Evolutionary conservation across 2,329 filamentous ascomycete genomes (phyloP).

Genomic region (Aspergillus novofumigatus): DNA sequence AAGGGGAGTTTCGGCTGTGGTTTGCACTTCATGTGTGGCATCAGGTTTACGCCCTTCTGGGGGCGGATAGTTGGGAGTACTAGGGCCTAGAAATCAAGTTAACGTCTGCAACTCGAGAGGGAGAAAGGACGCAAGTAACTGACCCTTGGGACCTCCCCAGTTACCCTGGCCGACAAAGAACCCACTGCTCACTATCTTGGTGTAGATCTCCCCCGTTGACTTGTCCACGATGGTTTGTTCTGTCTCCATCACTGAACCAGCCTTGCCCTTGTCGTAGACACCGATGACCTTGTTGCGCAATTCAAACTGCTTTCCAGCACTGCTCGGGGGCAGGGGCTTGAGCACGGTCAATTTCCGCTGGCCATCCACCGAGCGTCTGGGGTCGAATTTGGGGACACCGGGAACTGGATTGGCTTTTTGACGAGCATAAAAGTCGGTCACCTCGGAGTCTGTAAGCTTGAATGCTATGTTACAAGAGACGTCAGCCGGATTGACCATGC

Average conservation of each 20-base stretch:
- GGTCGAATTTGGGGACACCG: slow-evolving; percentile 71
- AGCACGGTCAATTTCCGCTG: slow-evolving; percentile 75
- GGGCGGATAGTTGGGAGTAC: slow-evolving; percentile 72
- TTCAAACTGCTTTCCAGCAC: slow-evolving; percentile 70
- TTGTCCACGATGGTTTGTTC: slow-evolving; percentile 73
- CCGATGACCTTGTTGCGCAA: slow-evolving; percentile 72
- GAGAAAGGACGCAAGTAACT: slow-evolving; percentile 7
- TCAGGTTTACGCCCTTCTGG: slow-evolving; percentile 70
- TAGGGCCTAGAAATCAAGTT: slow-evolving; percentile 47
- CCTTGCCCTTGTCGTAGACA: slow-evolving; percentile 85
- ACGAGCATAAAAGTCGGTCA: slow-evolving; percentile 77
- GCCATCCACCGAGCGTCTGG: slow-evolving; percentile 71
- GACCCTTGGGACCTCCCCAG: slow-evolving; percentile 88
- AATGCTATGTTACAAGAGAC: slow-evolving; percentile 52
- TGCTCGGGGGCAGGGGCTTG: slow-evolving; percentile 69
- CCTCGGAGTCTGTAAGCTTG: slow-evolving; percentile 71
- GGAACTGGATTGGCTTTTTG: slow-evolving; percentile 66
- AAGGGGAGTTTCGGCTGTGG: slow-evolving; percentile 66
- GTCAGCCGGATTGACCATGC: slow-evolving; percentile 22
- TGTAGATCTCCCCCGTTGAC: slow-evolving; percentile 65
- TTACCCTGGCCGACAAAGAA: slow-evolving; percentile 78
- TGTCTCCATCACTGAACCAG: slow-evolving; percentile 75
- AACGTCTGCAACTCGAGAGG: slow-evolving; percentile 4
- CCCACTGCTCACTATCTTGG: slow-evolving; percentile 62
- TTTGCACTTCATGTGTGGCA: slow-evolving; percentile 65